Evolutionary conservation across 768 basidiomycete genomes (phyloP), one percentile per base, ranked within the genome.

Genomic region (Sporobolomyces pararoseus): DNA sequence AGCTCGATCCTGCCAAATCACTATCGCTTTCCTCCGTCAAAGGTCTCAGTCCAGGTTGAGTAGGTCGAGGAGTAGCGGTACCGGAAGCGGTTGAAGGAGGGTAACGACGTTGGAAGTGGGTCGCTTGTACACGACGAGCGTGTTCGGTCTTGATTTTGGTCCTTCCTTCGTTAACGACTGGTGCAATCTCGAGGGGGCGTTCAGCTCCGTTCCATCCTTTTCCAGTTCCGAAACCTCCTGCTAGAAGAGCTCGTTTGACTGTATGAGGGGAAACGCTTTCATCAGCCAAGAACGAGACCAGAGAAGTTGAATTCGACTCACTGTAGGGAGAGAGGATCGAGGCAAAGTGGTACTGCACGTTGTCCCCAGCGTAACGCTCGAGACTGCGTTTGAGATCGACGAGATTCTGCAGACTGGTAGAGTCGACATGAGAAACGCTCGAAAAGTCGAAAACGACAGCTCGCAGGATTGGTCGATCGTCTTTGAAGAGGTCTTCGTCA

Each of bases 371-470:
- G 88, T 90, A 97, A 75, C 86, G 85, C 78, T 97, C 92, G n/a
- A 97, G 84, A 79, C 89, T 89, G 35, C 81, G 85, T 25, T 93
- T 86, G 2, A 91, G 85, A 78, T 99, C 96, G 66, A 96, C 87
- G 52, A 99, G 83, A 39, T 91, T 85, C 80, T 98, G 96, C 1
- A 91, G 84, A 29, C 89, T 88, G 2, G 96, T 98, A 10, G 90
- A 90, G 76, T 99, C 96, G 50, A 98, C 84, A 72, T 97, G 53
- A 86, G 87, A 66, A 85, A 94, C 88, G 39, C 85, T 81, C 47
- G 90, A 87, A 77, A 98, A 91, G 79, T 99, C 96, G 25, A 98
- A 82, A 34, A 99, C 89, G 73, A 99, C 84, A 17, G 95, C 92
- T 65, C 87, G 87, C 53, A 98, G 81, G 27, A 82, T 77, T 0